Percentiles rank a stretch among this genome's conserved stretches.
These are phyloP conservation scores for Penicillium herquei DNA, from an alignment of 495 filamentous ascomycete genomes.

Conservation along the genomic window DNA sequence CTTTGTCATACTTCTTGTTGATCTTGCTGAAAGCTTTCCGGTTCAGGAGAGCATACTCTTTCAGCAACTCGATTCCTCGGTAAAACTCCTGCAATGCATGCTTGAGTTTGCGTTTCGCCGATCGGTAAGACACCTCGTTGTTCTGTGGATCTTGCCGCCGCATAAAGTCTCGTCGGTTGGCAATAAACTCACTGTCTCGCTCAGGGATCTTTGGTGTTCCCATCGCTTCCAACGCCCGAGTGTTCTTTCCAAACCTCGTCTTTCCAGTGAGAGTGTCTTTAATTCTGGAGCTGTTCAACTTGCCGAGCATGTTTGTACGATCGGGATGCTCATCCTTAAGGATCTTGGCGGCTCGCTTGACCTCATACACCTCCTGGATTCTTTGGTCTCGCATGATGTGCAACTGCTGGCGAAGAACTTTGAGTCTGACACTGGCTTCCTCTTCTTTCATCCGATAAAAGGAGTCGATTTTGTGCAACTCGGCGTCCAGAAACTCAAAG, in stretches of 20 bases:
- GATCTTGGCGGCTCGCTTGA: slow-evolving; percentile 11
- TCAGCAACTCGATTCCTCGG: slow-evolving; percentile 83
- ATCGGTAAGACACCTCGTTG: slow-evolving; percentile 70
- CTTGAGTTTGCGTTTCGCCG: slow-evolving; percentile 89
- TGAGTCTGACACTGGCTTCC: slow-evolving; percentile 70
- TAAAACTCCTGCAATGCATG: slow-evolving; percentile 89
- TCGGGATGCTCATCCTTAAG: slow-evolving; percentile 7
- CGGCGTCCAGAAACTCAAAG: slow-evolving; percentile 70
- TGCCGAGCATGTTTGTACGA: slow-evolving; percentile 21
- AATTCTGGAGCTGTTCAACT: slow-evolving; percentile 23
- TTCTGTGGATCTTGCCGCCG: slow-evolving; percentile 47
- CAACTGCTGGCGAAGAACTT: slow-evolving; percentile 70
- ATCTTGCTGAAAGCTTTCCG: slow-evolving; percentile 93
- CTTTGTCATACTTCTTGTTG: slow-evolving; percentile 98
- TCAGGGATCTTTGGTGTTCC: slow-evolving; percentile 44
- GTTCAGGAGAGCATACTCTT: slow-evolving; percentile 86
- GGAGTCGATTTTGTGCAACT: slow-evolving; percentile 79
- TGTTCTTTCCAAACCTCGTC: slow-evolving; percentile 54
- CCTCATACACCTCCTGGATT: slow-evolving; percentile 60
- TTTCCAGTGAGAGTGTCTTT: slow-evolving; percentile 31
- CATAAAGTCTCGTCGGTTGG: slow-evolving; percentile 60
- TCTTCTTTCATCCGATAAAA: slow-evolving; percentile 84
- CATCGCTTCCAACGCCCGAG: slow-evolving; percentile 52
- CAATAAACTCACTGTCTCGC: slow-evolving; percentile 27
- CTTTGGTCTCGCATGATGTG: slow-evolving; percentile 84